Evolutionary conservation across 805 yeast genomes (phyloP), one percentile per base, ranked within the genome.

Genomic region (Ogataea pini): DNA sequence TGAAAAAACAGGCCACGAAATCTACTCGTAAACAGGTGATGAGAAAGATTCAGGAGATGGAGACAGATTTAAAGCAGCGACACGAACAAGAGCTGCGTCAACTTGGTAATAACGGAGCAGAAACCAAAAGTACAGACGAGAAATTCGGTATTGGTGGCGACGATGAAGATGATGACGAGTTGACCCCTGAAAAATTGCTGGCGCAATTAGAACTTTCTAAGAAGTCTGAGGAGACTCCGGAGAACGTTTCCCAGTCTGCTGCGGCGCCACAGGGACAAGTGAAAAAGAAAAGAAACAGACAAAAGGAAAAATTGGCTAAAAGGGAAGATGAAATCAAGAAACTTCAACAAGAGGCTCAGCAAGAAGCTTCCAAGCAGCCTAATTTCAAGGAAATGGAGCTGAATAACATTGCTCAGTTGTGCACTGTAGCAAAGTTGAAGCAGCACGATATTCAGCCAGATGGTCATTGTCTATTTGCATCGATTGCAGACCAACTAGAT

Each of bases 391-490:
- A 78, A 42, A 79, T 86, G 17, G 98, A 92, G 69, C 75, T 81
- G 48, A 86, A 82, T 12, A 80, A 82, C 42, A 75, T 92, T 63
- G 73, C 72, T 16, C 72, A 72, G 31, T 60, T 85, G 22, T 79
- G 94, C 51, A 56, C 61, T 1, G 47, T 76, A 20, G 71, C 76
- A 27, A 69, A 74, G 4, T 69, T 89, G n/a, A 60, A 54, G 17
- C 82, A 84, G 54, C 68, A 74, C 51, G 96, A 90, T 55, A 86
- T 90, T 40, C 72, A 76, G 50, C 96, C 98, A 0, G 98, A 92
- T 65, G 99, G 98, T 0, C 92, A 92, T 65, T 94, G 99, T 73
- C 70, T 92, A 27, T 94, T 89, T 72, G 87, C 92, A 3, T 85
- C 96, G 0, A 76, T 92, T 16, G 73, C 83, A 18, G 96, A 92